Base-by-base conservation (phyloP, 441 rosid species). In the Pelargonium fulgidum region DNA sequence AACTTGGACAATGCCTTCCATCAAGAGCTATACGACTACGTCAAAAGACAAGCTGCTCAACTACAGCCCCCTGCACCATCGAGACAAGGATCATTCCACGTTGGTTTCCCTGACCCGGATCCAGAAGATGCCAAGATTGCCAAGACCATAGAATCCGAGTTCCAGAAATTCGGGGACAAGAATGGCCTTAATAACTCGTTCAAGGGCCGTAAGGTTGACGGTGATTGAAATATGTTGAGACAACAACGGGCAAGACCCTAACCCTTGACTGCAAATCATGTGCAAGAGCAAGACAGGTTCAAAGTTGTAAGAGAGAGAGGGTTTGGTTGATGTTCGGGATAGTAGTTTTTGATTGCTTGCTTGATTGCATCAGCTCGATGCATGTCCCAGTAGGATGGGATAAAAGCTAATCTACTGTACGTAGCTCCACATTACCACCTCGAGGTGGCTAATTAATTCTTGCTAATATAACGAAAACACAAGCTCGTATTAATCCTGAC, bases 91-190 rank as follows among this genome's bases (percentile, higher is more conserved):
- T 86, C 90, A 11, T 77, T 84, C 74, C 93, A 86, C 67, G 87
- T 86, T 22, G 78, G 14, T 67, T 79, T 86, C 75, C 89, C 87
- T 1, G 82, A 82, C 69, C 87, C 85, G 16, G 88, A 80, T 72
- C 82, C 82, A 0, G 86, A 82, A 42, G 96, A 87, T n/a, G 77
- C 74, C 70, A 78, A 76, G 74, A 88, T 93, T 17, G 82, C 82
- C 8, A 76, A 77, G 81, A 85, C 87, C 45, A 85, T 91, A 22
- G 90, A 90, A 79, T 78, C 86, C 0, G 92, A 89, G 82, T 73
- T 94, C 73, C 93, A 88, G 65, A 82, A 77, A 79, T 82, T 88
- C 9, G 84, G 85, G 33, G 76, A 75, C 68, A 67, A 72, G 74
- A 84, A 81, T 48, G 80, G 87, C 54, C 70, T 81, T 6, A 66